These are phyloP conservation scores for Lipomyces lipofer DNA, from an alignment of 805 yeast species.

Conservation along the genomic window DNA sequence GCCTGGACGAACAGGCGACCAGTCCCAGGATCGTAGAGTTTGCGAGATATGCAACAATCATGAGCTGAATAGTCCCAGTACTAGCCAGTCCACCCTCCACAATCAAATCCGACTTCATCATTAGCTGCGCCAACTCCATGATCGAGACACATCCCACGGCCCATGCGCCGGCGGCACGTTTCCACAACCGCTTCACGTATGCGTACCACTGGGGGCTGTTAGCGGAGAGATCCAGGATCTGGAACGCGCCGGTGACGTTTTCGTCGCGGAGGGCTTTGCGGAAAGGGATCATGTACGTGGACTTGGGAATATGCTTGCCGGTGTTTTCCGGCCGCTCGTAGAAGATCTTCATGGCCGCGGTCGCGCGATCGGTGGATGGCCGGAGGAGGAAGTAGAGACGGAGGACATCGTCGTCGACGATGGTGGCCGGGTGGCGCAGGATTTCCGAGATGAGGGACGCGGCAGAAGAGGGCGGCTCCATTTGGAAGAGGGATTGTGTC, in stretches of 20 bases:
- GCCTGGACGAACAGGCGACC: constrained; percentile 51
- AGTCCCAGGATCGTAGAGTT: constrained; percentile 52
- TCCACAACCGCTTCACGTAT: constrained; percentile 41
- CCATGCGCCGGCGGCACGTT: constrained; percentile 41
- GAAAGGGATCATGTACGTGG: constrained; percentile 60
- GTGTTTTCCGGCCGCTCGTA: constrained; percentile 14
- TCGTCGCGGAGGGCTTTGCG: constrained; percentile 59
- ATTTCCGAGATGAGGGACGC: constrained; percentile 28
- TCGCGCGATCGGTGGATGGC: constrained; percentile 27
- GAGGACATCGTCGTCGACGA: constrained; percentile 19
- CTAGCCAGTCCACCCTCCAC: constrained; percentile 40
- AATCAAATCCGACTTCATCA: constrained; percentile 45
- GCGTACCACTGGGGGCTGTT: constrained; percentile 55
- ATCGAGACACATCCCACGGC: constrained; percentile 41
- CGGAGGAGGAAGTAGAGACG: constrained; percentile 27
- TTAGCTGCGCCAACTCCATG: constrained; percentile 50
- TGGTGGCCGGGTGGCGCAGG: constrained; percentile 20
- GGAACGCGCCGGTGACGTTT: constrained; percentile 57
- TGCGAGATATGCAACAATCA: constrained; percentile 51
- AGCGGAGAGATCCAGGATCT: constrained; percentile 59
- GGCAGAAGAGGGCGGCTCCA: constrained; percentile 17
- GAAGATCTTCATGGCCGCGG: constrained; percentile 24
- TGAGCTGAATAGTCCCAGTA: constrained; percentile 46
- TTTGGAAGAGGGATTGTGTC: background rate
- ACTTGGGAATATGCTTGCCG: constrained; percentile 9